A percentile compares a stretch with the other conserved stretches of the same genome.
These are phyloP conservation scores for Candida maris DNA, from an alignment of 805 yeast species.

Conservation along the genomic window DNA sequence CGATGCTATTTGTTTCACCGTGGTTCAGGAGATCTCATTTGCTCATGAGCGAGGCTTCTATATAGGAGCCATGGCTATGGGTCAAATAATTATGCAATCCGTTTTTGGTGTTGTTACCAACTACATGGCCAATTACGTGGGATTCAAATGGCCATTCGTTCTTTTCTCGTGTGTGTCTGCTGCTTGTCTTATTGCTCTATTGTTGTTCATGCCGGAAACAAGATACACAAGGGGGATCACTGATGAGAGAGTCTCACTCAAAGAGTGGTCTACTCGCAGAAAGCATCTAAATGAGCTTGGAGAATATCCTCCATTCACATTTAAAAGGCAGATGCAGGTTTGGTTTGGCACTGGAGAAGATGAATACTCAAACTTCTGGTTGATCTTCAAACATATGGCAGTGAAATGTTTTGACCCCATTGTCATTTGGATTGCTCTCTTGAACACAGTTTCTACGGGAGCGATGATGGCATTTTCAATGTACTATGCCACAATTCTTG, in stretches of 20 bases:
- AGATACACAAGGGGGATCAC: background rate
- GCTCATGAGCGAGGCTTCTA: conserved; percentile 4
- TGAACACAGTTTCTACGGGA: conserved; percentile 3
- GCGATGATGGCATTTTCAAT: conserved; percentile 4
- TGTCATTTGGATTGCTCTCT: conserved; percentile 4
- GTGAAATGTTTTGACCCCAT: conserved; percentile 2
- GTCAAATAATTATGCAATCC: conserved; percentile 2
- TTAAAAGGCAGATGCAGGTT: conserved; percentile 2
- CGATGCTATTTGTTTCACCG: conserved; percentile 6
- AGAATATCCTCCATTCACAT: conserved; percentile 2
- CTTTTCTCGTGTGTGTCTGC: conserved; percentile 4
- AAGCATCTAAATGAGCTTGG: background rate
- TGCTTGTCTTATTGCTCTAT: conserved; percentile 2
- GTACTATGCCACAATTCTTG: conserved; percentile 2
- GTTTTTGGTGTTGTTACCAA: conserved; percentile 4
- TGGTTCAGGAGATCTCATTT: conserved; percentile 5
- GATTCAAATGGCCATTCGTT: conserved; percentile 7
- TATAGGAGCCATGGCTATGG: conserved; percentile 5
- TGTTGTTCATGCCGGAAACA: conserved; percentile 5
- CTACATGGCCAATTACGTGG: conserved; percentile 4
- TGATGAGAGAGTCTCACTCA: conserved; percentile 1
- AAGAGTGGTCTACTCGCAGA: conserved; percentile 2
- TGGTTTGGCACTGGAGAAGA: conserved; percentile 5
- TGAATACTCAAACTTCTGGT: conserved; percentile 4
- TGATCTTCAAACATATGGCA: conserved; percentile 4